Evolutionary conservation across 345 rosid species (phyloP), one percentile per base, ranked within the genome.

Genomic region (Salix koriyanagi): DNA sequence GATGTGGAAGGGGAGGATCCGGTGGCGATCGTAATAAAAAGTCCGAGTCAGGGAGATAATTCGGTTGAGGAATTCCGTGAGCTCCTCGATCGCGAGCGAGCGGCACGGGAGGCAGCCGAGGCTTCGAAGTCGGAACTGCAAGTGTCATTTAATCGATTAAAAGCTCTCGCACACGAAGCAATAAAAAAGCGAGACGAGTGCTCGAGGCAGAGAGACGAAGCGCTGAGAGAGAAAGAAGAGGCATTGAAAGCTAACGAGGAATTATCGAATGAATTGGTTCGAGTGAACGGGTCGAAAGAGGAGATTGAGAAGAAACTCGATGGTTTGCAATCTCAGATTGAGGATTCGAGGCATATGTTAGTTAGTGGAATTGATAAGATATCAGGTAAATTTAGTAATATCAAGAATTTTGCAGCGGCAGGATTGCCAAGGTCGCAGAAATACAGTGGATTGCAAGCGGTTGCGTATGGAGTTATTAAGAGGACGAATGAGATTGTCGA

Each of bases 331-430:
- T 80, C 89, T 16, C 98, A 96, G 88, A 85, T 92, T 37, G 99
- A 94, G 84, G 92, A 81, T 62, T 91, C 94, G 1, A 87, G 93
- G 36, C 98, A 94, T 79, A 91, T 96, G 97, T 82, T 96, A 30
- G 91, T 91, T 32, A 92, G 97, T 32, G 98, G 98, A 68, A 93
- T 93, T 32, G 99, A 96, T 76, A 96, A 96, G 86, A 93, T 96
- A 73, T 93, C 97, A 0, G 97, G 95, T 5, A 96, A 96, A 87
- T 86, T 92, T 9, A 90, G 90, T 73, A 89, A 77, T 79, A 90
- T 84, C 69, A 96, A 93, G 88, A 93, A 89, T 76, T 93, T 93
- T 66, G 42, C 92, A 1, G 90, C 86, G 0, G 86, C 85, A 42
- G 99, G 95, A 67, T 88, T 96, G 76, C 97, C 99, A 4, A 85